A percentile compares a stretch with the other conserved stretches of the same genome.
phyloP scores from a whole-genome alignment of 352 stramenopile species.

The Aphanomyces cochlioides region DNA sequence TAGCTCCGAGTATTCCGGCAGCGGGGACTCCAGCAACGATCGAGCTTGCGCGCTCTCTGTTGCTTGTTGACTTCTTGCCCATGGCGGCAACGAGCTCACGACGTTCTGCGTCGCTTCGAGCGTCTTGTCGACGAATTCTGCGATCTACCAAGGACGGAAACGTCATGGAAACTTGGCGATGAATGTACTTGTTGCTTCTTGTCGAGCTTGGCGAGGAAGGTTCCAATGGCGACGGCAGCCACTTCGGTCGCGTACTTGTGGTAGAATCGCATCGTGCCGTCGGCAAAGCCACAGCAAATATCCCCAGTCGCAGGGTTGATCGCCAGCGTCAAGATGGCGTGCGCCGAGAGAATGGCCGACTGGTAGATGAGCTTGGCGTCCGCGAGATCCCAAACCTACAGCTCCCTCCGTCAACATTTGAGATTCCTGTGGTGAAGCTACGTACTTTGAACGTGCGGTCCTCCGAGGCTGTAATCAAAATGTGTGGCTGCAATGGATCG shows the following conservation, averaged over 20 bases:
- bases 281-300: slow-evolving; percentile 60
- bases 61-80: slow-evolving; percentile 48
- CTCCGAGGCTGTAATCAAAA: slow-evolving; percentile 71
- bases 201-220: slow-evolving; percentile 42
- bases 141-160: slow-evolving; percentile 1
- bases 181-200: slow-evolving; percentile 39
- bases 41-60: slow-evolving; percentile 7
- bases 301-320: slow-evolving; percentile 64
- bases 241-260: slow-evolving; percentile 58
- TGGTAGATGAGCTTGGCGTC: slow-evolving; percentile 63
- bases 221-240: slow-evolving; percentile 44
- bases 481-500: slow-evolving; percentile 58
- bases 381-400: slow-evolving; percentile 73
- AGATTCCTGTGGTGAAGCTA: background rate
- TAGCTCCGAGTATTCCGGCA: no score
- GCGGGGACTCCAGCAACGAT: background rate
- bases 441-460: slow-evolving; percentile 80
- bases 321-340: slow-evolving; percentile 60
- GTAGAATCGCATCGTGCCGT: slow-evolving; percentile 63
- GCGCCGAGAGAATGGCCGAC: slow-evolving; percentile 70
- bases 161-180: background rate
- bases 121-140: slow-evolving; percentile 42
- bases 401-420: background rate
- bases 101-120: slow-evolving; percentile 53
- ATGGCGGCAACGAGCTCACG: slow-evolving; percentile 62